These are phyloP conservation scores for Neoboletus brunneissimus DNA, from an alignment of 768 basidiomycete genomes.

Conservation along the genomic window DNA sequence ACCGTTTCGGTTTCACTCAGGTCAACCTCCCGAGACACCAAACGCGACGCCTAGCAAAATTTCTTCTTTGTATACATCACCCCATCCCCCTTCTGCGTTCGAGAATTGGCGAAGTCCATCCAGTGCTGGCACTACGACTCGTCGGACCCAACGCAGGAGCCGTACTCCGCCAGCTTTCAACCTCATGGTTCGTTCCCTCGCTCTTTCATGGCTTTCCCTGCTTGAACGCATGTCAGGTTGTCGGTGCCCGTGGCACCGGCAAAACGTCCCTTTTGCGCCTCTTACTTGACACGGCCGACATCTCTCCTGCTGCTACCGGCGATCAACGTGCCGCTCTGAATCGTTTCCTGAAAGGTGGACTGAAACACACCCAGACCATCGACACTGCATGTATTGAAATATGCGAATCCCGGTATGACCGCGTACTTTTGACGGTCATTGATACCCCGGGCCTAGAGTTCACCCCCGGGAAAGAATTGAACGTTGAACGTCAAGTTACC, in stretches of 20 bases:
- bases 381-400: constrained; percentile 75
- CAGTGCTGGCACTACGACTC: constrained; percentile 38
- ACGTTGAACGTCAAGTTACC: constrained; percentile 76
- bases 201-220: not conserved
- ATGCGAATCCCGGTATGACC: constrained; percentile 78
- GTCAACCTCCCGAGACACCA: constrained; percentile 28
- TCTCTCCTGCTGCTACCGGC: constrained; percentile 71
- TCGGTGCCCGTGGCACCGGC: constrained; percentile 76
- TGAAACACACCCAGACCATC: constrained; percentile 61
- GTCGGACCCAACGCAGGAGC: constrained; percentile 61
- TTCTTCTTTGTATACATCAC: constrained; percentile 67
- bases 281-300: constrained; percentile 79
- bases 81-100: constrained; percentile 57
- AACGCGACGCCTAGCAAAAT: constrained; percentile 47
- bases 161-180: constrained; percentile 79
- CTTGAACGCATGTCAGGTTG: constrained; percentile 50
- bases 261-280: constrained; percentile 82
- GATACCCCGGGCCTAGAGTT: constrained; percentile 88
- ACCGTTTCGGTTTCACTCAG: constrained; percentile 61
- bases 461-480: constrained; percentile 65
- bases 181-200: constrained; percentile 58
- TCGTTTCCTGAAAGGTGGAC: constrained; percentile 58
- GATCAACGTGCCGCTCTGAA: constrained; percentile 69
- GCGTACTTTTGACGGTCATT: constrained; percentile 74
- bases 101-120: constrained; percentile 48